These are phyloP conservation scores for Lathyrus tuberosus DNA, from an alignment of 306 rosid species.

Conservation along the genomic window DNA sequence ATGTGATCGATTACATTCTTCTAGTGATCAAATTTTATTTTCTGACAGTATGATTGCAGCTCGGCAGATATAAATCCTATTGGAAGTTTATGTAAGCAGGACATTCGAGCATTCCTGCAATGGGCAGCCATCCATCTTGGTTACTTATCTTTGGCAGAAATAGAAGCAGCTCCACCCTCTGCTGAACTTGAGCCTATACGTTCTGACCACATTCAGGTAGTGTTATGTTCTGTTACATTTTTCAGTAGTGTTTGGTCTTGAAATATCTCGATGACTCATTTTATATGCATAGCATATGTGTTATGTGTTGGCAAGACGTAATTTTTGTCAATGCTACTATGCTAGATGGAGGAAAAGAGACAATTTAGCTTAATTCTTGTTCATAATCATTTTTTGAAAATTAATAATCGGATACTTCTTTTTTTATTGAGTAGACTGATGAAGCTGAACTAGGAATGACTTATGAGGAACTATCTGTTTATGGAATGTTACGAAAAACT, in stretches of 20 bases:
- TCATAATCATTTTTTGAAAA: conserved; percentile 5
- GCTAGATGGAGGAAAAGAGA: conserved; percentile 3
- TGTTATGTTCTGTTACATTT: conserved; percentile 4
- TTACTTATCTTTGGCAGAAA: conserved; percentile 71
- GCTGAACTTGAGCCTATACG: conserved; percentile 99
- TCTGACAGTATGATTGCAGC: conserved; percentile 84
- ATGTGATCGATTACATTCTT: conserved; percentile 12
- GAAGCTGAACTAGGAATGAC: conserved; percentile 99
- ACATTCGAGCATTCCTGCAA: conserved; percentile 76
- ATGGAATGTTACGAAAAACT: conserved; percentile 85
- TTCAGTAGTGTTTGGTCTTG: conserved; percentile 3
- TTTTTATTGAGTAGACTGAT: conserved; percentile 64
- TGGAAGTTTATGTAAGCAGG: conserved; percentile 90
- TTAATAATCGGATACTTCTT: conserved; percentile 22
- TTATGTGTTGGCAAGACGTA: conserved; percentile 6
- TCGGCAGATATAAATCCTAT: conserved; percentile 96
- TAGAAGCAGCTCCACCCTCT: conserved; percentile 97
- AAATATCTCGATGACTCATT: conserved; percentile 22
- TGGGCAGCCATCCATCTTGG: conserved; percentile 95
- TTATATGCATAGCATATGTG: conserved; percentile 9
- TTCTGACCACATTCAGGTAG: conserved; percentile 83
- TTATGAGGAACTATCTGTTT: conserved; percentile 87
- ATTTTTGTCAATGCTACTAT: background rate
- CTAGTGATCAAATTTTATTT: conserved; percentile 32
- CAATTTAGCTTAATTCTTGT: background rate